These are phyloP conservation scores for Tetraselmis striata DNA, from an alignment of 139 green algal genomes.

Conservation along the genomic window DNA sequence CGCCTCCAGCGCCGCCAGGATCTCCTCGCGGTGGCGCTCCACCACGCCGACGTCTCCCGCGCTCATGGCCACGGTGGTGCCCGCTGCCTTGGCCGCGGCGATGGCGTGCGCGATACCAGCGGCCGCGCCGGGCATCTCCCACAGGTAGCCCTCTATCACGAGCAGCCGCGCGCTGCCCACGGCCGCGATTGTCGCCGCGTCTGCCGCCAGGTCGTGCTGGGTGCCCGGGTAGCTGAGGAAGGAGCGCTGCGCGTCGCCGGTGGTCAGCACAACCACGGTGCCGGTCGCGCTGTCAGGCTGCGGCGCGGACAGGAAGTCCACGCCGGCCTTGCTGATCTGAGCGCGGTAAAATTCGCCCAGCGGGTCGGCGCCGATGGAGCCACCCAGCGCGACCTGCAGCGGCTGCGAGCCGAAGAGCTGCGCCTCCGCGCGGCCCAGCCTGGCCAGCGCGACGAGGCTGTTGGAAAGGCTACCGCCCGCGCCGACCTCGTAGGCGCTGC, in stretches of 20 bases:
- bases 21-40: conserved; percentile 40
- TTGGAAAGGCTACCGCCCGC: conserved; percentile 83
- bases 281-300: conserved; percentile 44
- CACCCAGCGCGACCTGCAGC: conserved; percentile 63
- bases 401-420: background rate
- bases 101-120: conserved; percentile 6
- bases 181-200: conserved; percentile 17
- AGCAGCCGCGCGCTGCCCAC: conserved; percentile 46
- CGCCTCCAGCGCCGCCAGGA: conserved; percentile 40
- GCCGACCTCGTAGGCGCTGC: conserved; percentile 47
- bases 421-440: conserved; percentile 45
- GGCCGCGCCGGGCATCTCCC: conserved; percentile 1
- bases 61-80: conserved; percentile 72
- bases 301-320: conserved; percentile 48
- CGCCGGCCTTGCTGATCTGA: conserved; percentile 58
- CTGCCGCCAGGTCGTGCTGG: conserved; percentile 10
- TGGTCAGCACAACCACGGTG: conserved; percentile 85
- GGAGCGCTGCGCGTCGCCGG: conserved; percentile 80
- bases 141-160: conserved; percentile 72
- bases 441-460: conserved; percentile 73
- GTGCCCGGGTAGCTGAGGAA: conserved; percentile 80
- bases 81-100: conserved; percentile 27
- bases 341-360: conserved; percentile 67
- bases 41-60: conserved; percentile 77
- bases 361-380: conserved; percentile 56